Conservation (phyloP, 768 basidiomycete genomes). For the Tricholoma bakamatsutake region DNA sequence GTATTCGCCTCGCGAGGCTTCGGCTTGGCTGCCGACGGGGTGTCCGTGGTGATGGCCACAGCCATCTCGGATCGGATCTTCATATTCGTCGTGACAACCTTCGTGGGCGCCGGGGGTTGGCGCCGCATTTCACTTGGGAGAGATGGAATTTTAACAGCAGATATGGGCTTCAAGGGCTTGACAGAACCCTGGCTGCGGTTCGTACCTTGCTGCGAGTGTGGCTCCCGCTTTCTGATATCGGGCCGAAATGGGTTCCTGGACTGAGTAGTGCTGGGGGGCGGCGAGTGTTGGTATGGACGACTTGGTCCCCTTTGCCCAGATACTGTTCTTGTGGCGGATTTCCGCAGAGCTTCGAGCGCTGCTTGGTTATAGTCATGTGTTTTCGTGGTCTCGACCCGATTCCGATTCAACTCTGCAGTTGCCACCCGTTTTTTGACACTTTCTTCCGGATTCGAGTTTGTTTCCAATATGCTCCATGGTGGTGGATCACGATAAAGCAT, state of each 20-base stretch:
- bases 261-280: not conserved
- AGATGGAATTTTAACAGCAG: conserved; percentile 21
- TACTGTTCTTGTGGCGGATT: not conserved
- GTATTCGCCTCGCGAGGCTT: not conserved
- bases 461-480: conserved; percentile 26
- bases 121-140: conserved; percentile 12
- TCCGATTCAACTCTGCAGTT: not conserved
- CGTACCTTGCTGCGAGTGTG: too few relatives aligned
- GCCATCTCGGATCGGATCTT: not conserved
- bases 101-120: conserved; percentile 5
- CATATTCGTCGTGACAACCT: not conserved
- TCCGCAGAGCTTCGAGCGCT: not conserved
- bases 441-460: not conserved
- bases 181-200: not conserved
- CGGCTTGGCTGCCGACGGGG: not conserved
- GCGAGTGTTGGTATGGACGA: not conserved
- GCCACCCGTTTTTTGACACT: not conserved
- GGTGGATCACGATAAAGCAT: conserved; percentile 35
- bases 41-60: not conserved
- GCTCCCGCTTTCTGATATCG: not conserved
- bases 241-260: conserved; percentile 15
- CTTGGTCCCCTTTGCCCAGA: not conserved
- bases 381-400: not conserved
- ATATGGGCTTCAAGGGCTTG: conserved; percentile 21
- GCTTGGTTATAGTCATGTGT: not conserved